Base-by-base conservation (phyloP, 1,139 yeast species). In the Yamadazyma aaseri region DNA sequence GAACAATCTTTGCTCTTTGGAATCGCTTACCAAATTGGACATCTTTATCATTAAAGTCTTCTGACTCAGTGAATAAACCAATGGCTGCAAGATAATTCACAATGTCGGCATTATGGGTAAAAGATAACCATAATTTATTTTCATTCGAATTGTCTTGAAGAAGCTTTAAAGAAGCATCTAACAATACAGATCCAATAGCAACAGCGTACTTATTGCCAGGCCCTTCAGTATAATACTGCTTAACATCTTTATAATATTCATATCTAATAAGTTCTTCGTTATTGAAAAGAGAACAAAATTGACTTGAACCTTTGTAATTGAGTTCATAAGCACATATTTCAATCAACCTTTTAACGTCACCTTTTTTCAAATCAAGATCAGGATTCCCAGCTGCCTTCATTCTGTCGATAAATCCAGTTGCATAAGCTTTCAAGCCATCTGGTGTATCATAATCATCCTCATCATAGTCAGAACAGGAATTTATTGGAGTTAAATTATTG, bases 71-170 rank as follows among this genome's bases (percentile, higher is more conserved):
- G 20, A 72, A 61, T 24, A 79, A 45, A 3, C 82, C 83, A 27
- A 79, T 58, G 3, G 80, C 73, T 17, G 78, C 56, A 34, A 73
- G 60, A 44, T 66, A 70, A 23, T 72, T 62, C 29, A 73, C 63
- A 26, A 80, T 53, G 48, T 79, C 81, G 28, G 76, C 63, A 50
- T 81, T 86, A 51, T 81, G 87, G 13, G 79, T 63, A 53, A 80
- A 80, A 10, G 74, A 63, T 42, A 74, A 57, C 64, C 65, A 49
- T 42, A 72, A 50, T 56, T 71, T 57, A 30, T 54, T 49, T 6
- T 33, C 31, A 18, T 35, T 31, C n/a, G n/a, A n/a, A 50, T 52
- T 40, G 18, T 64, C 63, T 36, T 58, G 50, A 44, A 78, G 58
- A 32, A 76, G 56, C 15, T 61, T 50, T 33, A 71, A 50, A 5